Evolutionary conservation across 495 filamentous ascomycete species (phyloP).

Genomic region (Eremomyces bilateralis): DNA sequence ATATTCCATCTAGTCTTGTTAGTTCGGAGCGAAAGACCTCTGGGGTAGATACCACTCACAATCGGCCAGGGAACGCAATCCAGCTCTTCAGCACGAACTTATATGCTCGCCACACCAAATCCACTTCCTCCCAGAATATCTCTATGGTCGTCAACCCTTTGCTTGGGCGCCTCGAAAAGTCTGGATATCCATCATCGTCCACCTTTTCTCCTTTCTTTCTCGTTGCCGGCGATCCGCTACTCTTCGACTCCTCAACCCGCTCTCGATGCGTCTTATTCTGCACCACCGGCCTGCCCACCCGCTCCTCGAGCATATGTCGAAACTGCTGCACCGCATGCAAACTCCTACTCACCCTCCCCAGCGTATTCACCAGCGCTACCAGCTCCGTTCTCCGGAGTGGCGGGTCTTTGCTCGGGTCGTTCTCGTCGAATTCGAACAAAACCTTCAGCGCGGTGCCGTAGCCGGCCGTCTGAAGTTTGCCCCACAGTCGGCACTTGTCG

Average conservation of each 20-base stretch:
- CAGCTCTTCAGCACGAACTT: conserved; percentile 49
- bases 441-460: conserved; percentile 92
- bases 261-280: too few species aligned
- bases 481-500: conserved; percentile 96
- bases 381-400: conserved; percentile 70
- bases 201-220: too few species aligned
- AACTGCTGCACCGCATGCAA: conserved; percentile 56
- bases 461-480: conserved; percentile 87
- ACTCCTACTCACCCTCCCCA: conserved; percentile 63
- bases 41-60: conserved; percentile 36
- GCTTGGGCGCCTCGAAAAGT: conserved; percentile 13
- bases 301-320: conserved; percentile 39
- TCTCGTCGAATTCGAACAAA: conserved; percentile 81
- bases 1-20: conserved; percentile 33
- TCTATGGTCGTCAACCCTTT: conserved; percentile 28
- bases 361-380: conserved; percentile 84
- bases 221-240: not conserved
- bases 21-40: not conserved
- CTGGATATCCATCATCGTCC: conserved; percentile 16
- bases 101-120: conserved; percentile 34
- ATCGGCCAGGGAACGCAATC: conserved; percentile 37
- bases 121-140: conserved; percentile 39
- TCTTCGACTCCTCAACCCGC: conserved; percentile 5
- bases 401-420: conserved; percentile 45
- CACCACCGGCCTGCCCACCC: conserved; percentile 21